Percentiles rank a stretch among this genome's conserved stretches.
These are phyloP conservation scores for Penicillium vulpinum DNA, from an alignment of 2,329 filamentous ascomycete species.

Conservation along the genomic window DNA sequence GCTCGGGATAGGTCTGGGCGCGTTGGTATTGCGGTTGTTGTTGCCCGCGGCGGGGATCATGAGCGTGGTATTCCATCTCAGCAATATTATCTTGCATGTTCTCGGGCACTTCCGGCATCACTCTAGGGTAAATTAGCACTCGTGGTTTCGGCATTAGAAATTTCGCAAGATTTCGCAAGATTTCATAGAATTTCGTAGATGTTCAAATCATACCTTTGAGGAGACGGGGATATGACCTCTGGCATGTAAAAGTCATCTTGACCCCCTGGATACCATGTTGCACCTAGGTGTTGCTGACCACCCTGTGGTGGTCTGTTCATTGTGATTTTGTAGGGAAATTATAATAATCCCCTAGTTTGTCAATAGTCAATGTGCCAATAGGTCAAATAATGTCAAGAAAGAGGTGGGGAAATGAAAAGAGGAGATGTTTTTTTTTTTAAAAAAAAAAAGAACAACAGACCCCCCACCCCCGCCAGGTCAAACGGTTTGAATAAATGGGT, in stretches of 20 bases:
- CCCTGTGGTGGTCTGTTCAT: conserved; percentile 42
- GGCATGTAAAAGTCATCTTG: conserved; percentile 70
- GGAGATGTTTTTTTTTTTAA: too few relatives aligned
- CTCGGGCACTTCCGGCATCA: conserved; percentile 92
- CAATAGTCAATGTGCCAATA: too few relatives aligned
- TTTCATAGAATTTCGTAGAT: too few relatives aligned
- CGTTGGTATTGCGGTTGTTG: conserved; percentile 31
- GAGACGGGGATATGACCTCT: conserved; percentile 68
- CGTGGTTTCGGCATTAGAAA: conserved; percentile 20
- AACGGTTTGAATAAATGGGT: neutral
- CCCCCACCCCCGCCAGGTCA: conserved; percentile 1
- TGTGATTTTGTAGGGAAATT: conserved; percentile 9
- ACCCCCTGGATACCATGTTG: conserved; percentile 68
- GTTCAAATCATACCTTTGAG: conserved; percentile 58
- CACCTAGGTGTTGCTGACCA: conserved; percentile 50
- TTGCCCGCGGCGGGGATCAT: conserved; percentile 47
- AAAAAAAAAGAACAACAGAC: neutral
- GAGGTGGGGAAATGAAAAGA: conserved; percentile 1
- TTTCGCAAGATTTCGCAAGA: too few relatives aligned
- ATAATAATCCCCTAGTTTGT: too few relatives aligned
- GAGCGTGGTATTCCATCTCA: conserved; percentile 80
- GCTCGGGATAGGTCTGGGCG: conserved; percentile 37
- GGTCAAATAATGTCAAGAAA: neutral
- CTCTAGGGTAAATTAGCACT: conserved; percentile 53
- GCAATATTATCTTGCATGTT: conserved; percentile 95